phyloP scores from a whole-genome alignment of 202 grass and related monocot genomes.

The Musa balbisiana region DNA sequence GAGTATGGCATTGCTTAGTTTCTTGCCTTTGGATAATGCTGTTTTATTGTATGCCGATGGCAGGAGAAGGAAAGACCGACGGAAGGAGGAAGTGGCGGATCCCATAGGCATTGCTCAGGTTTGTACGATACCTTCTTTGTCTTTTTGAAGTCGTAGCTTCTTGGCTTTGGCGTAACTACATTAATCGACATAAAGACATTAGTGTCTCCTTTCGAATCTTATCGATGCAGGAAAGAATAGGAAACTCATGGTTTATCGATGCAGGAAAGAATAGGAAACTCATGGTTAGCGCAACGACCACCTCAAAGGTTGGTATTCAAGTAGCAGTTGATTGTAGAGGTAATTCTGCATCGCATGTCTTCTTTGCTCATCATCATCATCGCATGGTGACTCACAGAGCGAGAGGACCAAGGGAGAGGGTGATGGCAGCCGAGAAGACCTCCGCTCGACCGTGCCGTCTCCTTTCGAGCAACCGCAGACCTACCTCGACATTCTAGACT shows the following conservation, averaged over 20 bases:
- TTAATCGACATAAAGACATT: no score
- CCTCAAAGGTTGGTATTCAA: background rate
- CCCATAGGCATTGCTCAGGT: no score
- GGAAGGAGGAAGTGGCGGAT: no score
- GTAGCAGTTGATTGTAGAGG: background rate
- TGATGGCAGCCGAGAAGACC: background rate
- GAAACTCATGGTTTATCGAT: background rate
- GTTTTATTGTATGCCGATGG: no score
- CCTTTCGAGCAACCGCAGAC: background rate
- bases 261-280: background rate
- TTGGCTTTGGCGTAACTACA: no score
- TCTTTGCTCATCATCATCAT: background rate
- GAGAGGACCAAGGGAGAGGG: background rate
- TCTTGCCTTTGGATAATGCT: no score
- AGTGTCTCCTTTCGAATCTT: no score
- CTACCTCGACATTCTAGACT: constrained; percentile 52
- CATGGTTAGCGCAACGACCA: background rate
- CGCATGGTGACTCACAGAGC: background rate
- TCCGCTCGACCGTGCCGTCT: background rate
- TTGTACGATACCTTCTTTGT: no score
- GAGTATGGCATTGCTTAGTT: no score
- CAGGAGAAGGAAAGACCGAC: no score
- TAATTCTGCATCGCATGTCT: background rate
- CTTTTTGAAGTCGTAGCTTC: no score
- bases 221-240: background rate